These are phyloP conservation scores for Annulohypoxylon moriforme DNA, from an alignment of 495 filamentous ascomycete genomes.

Conservation along the genomic window DNA sequence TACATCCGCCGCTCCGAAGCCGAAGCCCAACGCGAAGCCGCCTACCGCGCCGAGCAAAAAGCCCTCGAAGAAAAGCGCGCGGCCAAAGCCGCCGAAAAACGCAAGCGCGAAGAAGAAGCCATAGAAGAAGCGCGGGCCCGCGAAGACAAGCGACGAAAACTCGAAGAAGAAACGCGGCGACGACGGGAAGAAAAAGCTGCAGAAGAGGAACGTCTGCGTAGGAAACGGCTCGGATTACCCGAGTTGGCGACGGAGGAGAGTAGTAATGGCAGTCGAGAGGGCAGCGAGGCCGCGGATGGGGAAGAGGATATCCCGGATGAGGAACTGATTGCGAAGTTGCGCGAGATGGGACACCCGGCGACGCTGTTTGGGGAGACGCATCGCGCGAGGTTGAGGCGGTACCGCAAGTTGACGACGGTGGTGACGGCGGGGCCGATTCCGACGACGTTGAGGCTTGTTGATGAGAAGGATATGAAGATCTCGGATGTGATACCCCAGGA, in stretches of 20 bases:
- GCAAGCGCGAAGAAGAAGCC: conserved; percentile 91
- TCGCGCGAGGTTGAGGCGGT: conserved; percentile 72
- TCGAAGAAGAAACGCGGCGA: conserved; percentile 81
- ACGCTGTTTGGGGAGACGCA: conserved; percentile 88
- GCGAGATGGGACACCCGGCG: conserved; percentile 77
- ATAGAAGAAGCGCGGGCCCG: conserved; percentile 71
- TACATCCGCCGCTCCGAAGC: conserved; percentile 87
- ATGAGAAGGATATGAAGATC: conserved; percentile 89
- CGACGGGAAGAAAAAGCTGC: conserved; percentile 77
- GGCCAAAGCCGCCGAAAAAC: conserved; percentile 75
- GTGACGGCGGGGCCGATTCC: conserved; percentile 66
- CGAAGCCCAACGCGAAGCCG: conserved; percentile 82
- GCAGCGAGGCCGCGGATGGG: conserved; percentile 33
- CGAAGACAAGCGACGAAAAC: conserved; percentile 79
- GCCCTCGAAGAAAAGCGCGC: conserved; percentile 74
- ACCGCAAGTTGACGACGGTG: conserved; percentile 67
- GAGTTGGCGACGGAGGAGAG: conserved; percentile 64
- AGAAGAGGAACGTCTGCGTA: conserved; percentile 62
- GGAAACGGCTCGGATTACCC: conserved; percentile 72
- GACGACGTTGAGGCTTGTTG: conserved; percentile 78
- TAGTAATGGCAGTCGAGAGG: conserved; percentile 21
- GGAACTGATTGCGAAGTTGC: conserved; percentile 73
- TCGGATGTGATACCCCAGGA: conserved; percentile 68
- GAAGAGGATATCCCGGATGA: conserved; percentile 78
- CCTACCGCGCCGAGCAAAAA: conserved; percentile 84